These are phyloP conservation scores for Rosa chinensis DNA, from an alignment of 306 rosid genomes.

Conservation along the genomic window DNA sequence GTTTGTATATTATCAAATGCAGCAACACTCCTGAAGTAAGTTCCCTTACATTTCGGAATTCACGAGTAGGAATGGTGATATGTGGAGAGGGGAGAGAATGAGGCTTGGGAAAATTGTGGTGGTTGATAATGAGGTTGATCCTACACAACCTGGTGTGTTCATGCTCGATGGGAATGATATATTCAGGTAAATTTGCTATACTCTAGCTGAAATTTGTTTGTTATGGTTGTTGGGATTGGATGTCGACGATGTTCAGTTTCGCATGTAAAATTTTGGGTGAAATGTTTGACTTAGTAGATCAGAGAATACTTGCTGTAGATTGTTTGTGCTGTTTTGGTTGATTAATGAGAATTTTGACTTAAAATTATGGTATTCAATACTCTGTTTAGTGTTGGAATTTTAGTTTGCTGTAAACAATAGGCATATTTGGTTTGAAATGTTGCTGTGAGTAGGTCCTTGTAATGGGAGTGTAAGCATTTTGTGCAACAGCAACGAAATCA, in stretches of 20 bases:
- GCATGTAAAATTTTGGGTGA: neutral
- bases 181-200: conserved; percentile 46
- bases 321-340: neutral
- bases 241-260: neutral
- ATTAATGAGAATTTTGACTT: neutral
- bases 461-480: too few species aligned
- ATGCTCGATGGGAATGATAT: conserved; percentile 76
- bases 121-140: conserved; percentile 38
- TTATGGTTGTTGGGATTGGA: neutral
- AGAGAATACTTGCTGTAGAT: neutral
- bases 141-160: conserved; percentile 48
- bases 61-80: conserved; percentile 43
- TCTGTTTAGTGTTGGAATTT: neutral
- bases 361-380: too few species aligned
- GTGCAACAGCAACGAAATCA: too few species aligned
- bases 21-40: too few species aligned
- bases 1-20: too few species aligned
- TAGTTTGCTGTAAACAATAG: neutral
- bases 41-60: too few species aligned
- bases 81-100: conserved; percentile 68
- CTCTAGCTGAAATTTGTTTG: neutral
- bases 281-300: neutral
- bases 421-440: neutral
- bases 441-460: too few species aligned
- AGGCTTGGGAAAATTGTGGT: conserved; percentile 73